Evolutionary conservation across 805 yeast genomes (phyloP), one percentile per base, ranked within the genome.

Genomic region (Spathaspora passalidarum): DNA sequence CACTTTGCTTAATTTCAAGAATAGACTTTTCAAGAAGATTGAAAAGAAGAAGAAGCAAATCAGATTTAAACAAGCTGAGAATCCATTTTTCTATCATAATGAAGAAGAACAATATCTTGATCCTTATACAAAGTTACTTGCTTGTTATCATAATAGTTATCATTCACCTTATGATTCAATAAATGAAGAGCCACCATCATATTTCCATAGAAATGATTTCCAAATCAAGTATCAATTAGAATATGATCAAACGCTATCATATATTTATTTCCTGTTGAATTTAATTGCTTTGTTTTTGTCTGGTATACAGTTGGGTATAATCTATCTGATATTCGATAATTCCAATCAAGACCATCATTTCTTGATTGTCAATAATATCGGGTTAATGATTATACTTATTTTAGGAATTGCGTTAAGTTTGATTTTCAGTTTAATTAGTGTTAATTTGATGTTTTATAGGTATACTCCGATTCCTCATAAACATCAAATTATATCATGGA

Each of bases 221-320:
- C 50, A 51, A 44, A n/a, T 29, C 1, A 54, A 60, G 37, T 63
- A 67, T 47, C 62, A 63, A 48, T 42, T 49, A 6, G 70, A 69
- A 48, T 68, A 68, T 50, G 75, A 71, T 54, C 56, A 60, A 43
- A 61, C 66, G 2, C 52, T 71, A 16, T 57, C 75, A 8, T 62
- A 61, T 45, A 56, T 69, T 32, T 68, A 68, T 56, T 65, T 69
- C 49, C 56, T 67, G 20, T 63, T 68, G 38, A 61, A 61, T 45
- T 56, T 67, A 37, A 55, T 64, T n/a, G 59, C 71, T 22, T 51
- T 65, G 3, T 69, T 71, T 50, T 61, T 70, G 19, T 60, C 71
- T 5, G 72, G 74, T 7, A 60, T 71, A 16, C 71, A 67, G 45
- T 53, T 69, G 20, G 76, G 76, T 5, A 68, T 71, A 26, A 57